Evolutionary conservation across 75 land plant genomes (phyloP).

Genomic region (Adiantum capillusveneris): DNA sequence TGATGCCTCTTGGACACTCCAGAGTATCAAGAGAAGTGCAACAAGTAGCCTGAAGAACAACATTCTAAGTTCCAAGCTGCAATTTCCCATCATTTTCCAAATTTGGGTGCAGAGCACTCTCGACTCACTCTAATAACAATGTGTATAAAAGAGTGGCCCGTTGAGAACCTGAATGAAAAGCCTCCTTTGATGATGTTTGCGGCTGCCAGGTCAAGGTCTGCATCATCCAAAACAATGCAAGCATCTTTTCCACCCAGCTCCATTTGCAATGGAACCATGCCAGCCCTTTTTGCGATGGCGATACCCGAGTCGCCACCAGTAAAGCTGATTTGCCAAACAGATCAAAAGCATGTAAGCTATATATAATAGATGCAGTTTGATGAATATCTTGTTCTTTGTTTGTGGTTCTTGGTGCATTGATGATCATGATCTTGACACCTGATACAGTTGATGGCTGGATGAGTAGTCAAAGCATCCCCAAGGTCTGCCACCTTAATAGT

Average conservation of each 20-base stretch:
- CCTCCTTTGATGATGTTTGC: conserved; percentile 35
- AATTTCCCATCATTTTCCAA: too few relatives aligned
- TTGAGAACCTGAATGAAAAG: conserved; percentile 25
- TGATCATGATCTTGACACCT: conserved; percentile 20
- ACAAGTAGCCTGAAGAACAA: too few relatives aligned
- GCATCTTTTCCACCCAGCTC: conserved; percentile 40
- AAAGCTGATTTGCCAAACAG: conserved; percentile 18
- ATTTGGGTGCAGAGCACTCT: too few relatives aligned
- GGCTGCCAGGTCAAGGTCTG: conserved; percentile 35
- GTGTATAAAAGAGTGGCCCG: neutral
- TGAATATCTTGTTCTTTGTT: neutral
- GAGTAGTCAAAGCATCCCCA: conserved; percentile 31
- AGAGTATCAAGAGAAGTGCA: too few relatives aligned
- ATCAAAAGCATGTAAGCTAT: neutral
- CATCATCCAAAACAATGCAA: conserved; percentile 33
- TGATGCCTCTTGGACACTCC: neutral
- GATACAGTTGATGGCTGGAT: conserved; percentile 29
- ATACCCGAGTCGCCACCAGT: conserved; percentile 40
- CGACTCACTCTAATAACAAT: too few relatives aligned
- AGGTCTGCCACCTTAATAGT: conserved; percentile 26
- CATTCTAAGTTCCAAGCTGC: too few relatives aligned
- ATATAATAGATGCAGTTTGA: neutral
- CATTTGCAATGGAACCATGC: conserved; percentile 36
- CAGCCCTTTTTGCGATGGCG: conserved; percentile 28
- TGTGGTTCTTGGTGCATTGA: too few relatives aligned